Conservation (phyloP, 345 rosid species). For the Erodium maritimum region DNA sequence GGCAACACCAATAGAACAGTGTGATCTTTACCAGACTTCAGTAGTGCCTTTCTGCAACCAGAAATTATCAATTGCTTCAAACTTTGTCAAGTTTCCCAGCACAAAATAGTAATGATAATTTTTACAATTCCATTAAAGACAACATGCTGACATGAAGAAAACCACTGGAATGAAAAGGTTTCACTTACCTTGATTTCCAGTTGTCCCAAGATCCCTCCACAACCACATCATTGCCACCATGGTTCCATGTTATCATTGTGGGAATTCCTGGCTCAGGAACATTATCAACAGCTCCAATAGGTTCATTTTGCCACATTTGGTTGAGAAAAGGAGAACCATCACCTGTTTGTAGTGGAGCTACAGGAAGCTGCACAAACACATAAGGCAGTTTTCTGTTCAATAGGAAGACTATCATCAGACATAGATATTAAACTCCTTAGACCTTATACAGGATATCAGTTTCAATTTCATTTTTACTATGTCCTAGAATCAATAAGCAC, state of each 20-base stretch:
- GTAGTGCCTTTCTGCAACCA: constrained; percentile 55
- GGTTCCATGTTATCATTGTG: constrained; percentile 64
- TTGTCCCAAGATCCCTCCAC: constrained; percentile 97
- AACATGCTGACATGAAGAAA: neutral
- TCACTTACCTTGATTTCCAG: constrained; percentile 57
- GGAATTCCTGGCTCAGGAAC: constrained; percentile 63
- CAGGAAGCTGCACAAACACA: constrained; percentile 41
- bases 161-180: neutral
- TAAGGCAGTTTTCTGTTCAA: constrained; percentile 4
- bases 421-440: neutral
- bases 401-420: constrained; percentile 2
- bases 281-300: constrained; percentile 27
- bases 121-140: neutral
- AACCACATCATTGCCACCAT: constrained; percentile 74
- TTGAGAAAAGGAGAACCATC: constrained; percentile 31
- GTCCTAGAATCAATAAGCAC: neutral
- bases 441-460: neutral
- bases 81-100: neutral
- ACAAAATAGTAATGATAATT: no score
- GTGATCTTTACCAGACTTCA: constrained; percentile 74
- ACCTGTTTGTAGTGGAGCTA: constrained; percentile 47
- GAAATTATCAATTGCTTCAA: constrained; percentile 6
- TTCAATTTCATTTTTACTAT: neutral
- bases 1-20: constrained; percentile 69
- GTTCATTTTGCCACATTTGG: constrained; percentile 39